Base-by-base conservation (phyloP, 441 rosid genomes). In the Mallotus japonicus region DNA sequence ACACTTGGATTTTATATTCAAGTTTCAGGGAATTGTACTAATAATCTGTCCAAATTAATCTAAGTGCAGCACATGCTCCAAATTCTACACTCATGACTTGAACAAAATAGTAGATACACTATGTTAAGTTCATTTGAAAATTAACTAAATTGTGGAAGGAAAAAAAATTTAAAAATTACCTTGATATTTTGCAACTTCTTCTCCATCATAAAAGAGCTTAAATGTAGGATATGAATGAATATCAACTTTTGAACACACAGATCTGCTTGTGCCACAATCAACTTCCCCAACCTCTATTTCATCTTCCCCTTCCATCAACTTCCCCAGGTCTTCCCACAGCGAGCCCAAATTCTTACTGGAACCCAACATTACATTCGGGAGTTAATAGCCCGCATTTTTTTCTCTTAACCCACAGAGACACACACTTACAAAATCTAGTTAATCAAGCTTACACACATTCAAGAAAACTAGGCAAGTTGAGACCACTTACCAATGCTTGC, bases 261-360 rank as follows among this genome's bases (percentile, higher is more conserved):
- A 68, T 84, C 91, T 95, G 78, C 90, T 88, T 3, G 81, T 54
- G 58, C 89, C 87, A 42, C 99, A 95, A 69, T 95, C 98, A 65
- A 95, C 97, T 86, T 92, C 98, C 24, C 98, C 99, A 53, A 91
- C 83, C 92, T 95, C 98, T 63, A 95, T 92, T 67, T 91, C 98
- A 76, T 91, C 97, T 69, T 90, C 96, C 65, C 93, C 95, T 65
- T 95, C 99, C 96, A 92, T 90, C 51, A 81, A 86, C 76, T 85
- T 88, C 60, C 96, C 99, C 40, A 95, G 28, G 42, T 95, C 97
- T 79, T 91, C 99, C 99, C 97, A 95, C 73, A 95, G 77, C 0
- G 91, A 75, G 65, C 99, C 97, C 84, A 95, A 79, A 70, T 90
- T 92, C 87, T 95, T 92, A 82, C 98, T 95, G 85, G 20, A 81